Evolutionary conservation across 2,329 filamentous ascomycete genomes (phyloP), one percentile per base, ranked within the genome.

Genomic region (Fusarium scirpi): DNA sequence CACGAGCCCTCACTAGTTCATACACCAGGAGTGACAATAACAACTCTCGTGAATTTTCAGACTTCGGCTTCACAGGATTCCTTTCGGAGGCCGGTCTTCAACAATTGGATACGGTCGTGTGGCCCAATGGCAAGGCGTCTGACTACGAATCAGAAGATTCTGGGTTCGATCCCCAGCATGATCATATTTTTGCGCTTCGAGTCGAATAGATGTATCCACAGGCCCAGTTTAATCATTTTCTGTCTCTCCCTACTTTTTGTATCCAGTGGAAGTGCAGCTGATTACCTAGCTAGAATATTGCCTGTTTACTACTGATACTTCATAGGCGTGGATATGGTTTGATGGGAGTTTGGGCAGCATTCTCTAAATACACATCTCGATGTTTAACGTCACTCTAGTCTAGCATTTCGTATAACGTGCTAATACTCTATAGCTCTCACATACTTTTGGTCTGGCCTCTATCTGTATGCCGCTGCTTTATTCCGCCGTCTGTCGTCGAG

Each of bases 81-180:
- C 18, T 44, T 44, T 41, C 0, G 18, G 9, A 6, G 44, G 2
- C 8, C 15, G 62, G 3, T 4, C 15, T 6, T 30, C 45, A 51
- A 30, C 45, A 65, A 59, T n/a, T 15, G 18, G 27, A 46, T 15
- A 58, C 52, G 65, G 65, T 67, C 65, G 58, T 59, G 67, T 69
- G 65, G 67, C 65, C 67, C 66, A 70, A 70, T 70, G 71, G 72
- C 68, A 73, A 73, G 70, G 72, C 72, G 70, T 74, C 72, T 74
- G 72, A 72, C 72, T 74, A 74, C 72, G 72, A 74, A 74, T 74
- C 72, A 74, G 72, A 71, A 74, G 72, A 74, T 74, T 71, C 62
- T 71, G 70, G 72, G 72, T 74, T 74, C 72, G 72, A 74, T 65
- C 72, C 72, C 70, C 70, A 73, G 61, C 68, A 63, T 71, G 72